These are phyloP conservation scores for Trichoderma cornu-damae DNA, from an alignment of 2,329 filamentous ascomycete species.

Conservation along the genomic window DNA sequence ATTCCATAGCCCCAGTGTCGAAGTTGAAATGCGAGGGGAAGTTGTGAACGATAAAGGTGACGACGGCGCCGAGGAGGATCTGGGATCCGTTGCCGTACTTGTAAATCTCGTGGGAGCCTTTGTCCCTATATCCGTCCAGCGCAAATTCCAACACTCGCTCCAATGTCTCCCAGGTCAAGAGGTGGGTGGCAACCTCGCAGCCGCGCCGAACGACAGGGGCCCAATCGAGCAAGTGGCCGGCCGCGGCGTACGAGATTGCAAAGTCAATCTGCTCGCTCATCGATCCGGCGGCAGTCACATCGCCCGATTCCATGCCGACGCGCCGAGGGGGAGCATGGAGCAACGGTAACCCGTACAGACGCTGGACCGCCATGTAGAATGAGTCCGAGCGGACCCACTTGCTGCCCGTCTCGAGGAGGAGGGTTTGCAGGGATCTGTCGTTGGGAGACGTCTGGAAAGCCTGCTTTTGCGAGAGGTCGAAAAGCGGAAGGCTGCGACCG, in stretches of 20 bases:
- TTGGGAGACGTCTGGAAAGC: slow-evolving; percentile 29
- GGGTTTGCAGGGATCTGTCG: slow-evolving; percentile 25
- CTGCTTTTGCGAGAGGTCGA: slow-evolving; percentile 27
- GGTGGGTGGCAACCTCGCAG: slow-evolving; percentile 52
- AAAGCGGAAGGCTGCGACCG: slow-evolving; percentile 43
- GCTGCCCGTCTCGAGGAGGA: slow-evolving; percentile 45
- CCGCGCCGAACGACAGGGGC: slow-evolving; percentile 52
- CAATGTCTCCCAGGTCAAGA: slow-evolving; percentile 59
- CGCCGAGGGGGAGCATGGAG: slow-evolving; percentile 35
- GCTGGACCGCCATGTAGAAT: slow-evolving; percentile 53
- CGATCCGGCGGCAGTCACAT: slow-evolving; percentile 36
- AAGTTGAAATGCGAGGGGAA: slow-evolving; percentile 58
- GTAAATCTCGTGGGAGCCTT: slow-evolving; percentile 42
- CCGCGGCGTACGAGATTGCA: slow-evolving; percentile 60
- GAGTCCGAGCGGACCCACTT: slow-evolving; percentile 51
- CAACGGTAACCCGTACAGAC: slow-evolving; percentile 52
- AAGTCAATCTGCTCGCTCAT: slow-evolving; percentile 45
- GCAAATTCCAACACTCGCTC: slow-evolving; percentile 58
- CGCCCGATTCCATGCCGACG: slow-evolving; percentile 26
- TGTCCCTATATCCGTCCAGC: slow-evolving; percentile 37
- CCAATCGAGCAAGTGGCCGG: slow-evolving; percentile 55
- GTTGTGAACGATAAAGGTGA: slow-evolving; percentile 56
- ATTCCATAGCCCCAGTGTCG: slow-evolving; percentile 41
- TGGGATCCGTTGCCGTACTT: slow-evolving; percentile 49
- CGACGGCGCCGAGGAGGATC: slow-evolving; percentile 48